Percentiles rank a stretch among this genome's conserved stretches.
These are phyloP conservation scores for Pichia sp. DNA, from an alignment of 1,139 yeast species.

Conservation along the genomic window DNA sequence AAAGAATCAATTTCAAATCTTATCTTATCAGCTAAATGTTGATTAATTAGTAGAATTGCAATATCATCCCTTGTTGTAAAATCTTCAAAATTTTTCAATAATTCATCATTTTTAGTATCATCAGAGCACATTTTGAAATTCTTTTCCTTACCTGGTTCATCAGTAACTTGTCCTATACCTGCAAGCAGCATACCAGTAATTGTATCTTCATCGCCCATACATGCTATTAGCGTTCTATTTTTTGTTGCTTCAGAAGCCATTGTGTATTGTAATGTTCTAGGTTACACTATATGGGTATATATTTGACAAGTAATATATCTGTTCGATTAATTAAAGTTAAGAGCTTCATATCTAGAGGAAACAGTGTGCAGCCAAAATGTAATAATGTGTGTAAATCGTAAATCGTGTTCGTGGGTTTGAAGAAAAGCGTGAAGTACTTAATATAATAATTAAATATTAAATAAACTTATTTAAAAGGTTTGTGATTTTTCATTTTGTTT, in stretches of 20 bases:
- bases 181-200: constrained; percentile 94
- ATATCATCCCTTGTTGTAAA: constrained; percentile 84
- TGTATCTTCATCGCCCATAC: constrained; percentile 95
- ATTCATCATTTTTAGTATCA: constrained; percentile 70
- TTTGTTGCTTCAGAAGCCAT: constrained; percentile 25
- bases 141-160: constrained; percentile 56
- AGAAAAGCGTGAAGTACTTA: no score
- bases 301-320: no score
- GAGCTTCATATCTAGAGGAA: no score
- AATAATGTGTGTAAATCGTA: no score
- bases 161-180: constrained; percentile 84
- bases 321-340: no score
- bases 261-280: neutral
- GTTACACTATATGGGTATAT: no score
- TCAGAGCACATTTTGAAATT: constrained; percentile 81
- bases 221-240: constrained; percentile 78
- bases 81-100: constrained; percentile 67
- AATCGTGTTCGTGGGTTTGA: no score
- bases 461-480: no score
- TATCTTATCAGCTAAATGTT: constrained; percentile 89
- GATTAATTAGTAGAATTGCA: constrained; percentile 88
- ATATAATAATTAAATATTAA: no score
- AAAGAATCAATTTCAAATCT: constrained; percentile 76
- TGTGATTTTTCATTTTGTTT: no score
- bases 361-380: no score